Percentiles rank a stretch among this genome's conserved stretches.
phyloP scores from a whole-genome alignment of 495 filamentous ascomycete genomes.

The Trichoderma erinaceum region DNA sequence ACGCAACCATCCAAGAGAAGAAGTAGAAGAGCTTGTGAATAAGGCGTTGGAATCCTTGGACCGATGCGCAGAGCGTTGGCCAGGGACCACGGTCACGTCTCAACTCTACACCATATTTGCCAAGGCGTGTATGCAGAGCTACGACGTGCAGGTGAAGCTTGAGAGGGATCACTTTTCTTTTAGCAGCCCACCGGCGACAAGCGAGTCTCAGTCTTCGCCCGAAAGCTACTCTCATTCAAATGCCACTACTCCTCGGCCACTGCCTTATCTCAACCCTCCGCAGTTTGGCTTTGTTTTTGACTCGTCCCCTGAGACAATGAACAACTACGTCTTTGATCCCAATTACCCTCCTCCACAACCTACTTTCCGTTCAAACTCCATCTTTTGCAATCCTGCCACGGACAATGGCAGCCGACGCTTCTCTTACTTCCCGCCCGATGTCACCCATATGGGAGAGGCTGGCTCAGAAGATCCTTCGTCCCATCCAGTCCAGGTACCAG shows the following conservation, averaged over 20 bases:
- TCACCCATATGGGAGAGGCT: slow-evolving; percentile 27
- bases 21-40: slow-evolving; percentile 64
- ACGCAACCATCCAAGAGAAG: slow-evolving; percentile 55
- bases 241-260: background rate
- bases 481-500: background rate
- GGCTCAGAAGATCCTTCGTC: slow-evolving; percentile 15
- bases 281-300: slow-evolving; percentile 50
- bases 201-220: slow-evolving; percentile 39
- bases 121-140: slow-evolving; percentile 76
- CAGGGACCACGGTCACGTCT: slow-evolving; percentile 75
- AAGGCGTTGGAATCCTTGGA: slow-evolving; percentile 68
- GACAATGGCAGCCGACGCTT: slow-evolving; percentile 42
- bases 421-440: slow-evolving; percentile 51
- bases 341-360: slow-evolving; percentile 34
- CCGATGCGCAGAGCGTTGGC: slow-evolving; percentile 76
- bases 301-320: slow-evolving; percentile 35
- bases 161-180: slow-evolving; percentile 2
- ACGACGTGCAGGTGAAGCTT: slow-evolving; percentile 52
- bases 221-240: slow-evolving; percentile 29
- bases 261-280: slow-evolving; percentile 31
- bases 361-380: slow-evolving; percentile 50
- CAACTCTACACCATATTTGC: slow-evolving; percentile 74
- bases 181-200: slow-evolving; percentile 49
- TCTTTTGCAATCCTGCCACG: slow-evolving; percentile 45
- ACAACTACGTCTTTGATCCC: slow-evolving; percentile 30